Conservation (phyloP, 2,329 filamentous ascomycete genomes). For the Penicillium sp. region DNA sequence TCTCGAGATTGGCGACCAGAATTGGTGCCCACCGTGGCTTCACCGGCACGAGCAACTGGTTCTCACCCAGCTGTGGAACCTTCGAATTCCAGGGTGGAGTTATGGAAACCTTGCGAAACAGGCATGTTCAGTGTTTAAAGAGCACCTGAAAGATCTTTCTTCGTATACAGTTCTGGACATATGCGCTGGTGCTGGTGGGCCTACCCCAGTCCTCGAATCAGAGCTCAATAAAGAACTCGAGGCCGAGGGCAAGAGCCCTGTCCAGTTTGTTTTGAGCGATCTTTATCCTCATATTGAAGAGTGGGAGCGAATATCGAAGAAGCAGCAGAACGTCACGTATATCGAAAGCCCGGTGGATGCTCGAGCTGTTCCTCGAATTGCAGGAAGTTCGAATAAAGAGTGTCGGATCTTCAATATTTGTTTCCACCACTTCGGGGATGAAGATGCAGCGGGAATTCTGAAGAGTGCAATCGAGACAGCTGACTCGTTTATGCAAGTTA, state of each 20-base stretch:
- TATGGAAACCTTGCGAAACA: slow-evolving; percentile 12
- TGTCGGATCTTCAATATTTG: slow-evolving; percentile 71
- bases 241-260: slow-evolving; percentile 27
- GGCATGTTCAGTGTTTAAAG: slow-evolving; percentile 13
- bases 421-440: slow-evolving; percentile 74
- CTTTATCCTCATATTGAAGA: slow-evolving; percentile 61
- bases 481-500: slow-evolving; percentile 26
- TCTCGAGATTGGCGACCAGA: slow-evolving; percentile 66
- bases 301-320: slow-evolving; percentile 55
- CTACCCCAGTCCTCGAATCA: slow-evolving; percentile 62
- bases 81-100: slow-evolving; percentile 16
- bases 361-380: slow-evolving; percentile 38
- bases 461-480: slow-evolving; percentile 43
- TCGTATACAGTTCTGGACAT: slow-evolving; percentile 69
- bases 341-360: slow-evolving; percentile 64
- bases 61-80: slow-evolving; percentile 26
- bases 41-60: slow-evolving; percentile 48
- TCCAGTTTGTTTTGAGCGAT: slow-evolving; percentile 64
- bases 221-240: slow-evolving; percentile 51
- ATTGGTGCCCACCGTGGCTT: slow-evolving; percentile 64
- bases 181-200: slow-evolving; percentile 71
- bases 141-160: slow-evolving; percentile 46
- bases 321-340: slow-evolving; percentile 58
- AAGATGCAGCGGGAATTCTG: slow-evolving; percentile 59
- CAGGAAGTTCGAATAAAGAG: slow-evolving; percentile 47